phyloP scores from a whole-genome alignment of 495 filamentous ascomycete species.

The Xylaria nigripes region DNA sequence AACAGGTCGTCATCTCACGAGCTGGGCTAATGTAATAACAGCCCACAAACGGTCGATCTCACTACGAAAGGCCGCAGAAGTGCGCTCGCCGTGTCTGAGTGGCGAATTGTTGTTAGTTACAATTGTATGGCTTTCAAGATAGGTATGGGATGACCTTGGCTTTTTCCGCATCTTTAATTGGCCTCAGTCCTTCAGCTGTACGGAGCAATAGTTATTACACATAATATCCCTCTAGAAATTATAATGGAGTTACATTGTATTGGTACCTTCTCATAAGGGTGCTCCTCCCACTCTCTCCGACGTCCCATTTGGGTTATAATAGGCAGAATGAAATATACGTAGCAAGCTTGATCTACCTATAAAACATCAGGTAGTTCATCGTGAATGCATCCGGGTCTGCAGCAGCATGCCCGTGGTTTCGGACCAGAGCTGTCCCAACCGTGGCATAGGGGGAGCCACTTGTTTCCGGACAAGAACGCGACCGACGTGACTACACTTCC shows the following conservation, averaged over 20 bases:
- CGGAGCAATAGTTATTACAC: too few relatives aligned
- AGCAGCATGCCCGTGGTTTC: not conserved
- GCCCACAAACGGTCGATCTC: conserved; percentile 1
- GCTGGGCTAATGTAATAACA: not conserved
- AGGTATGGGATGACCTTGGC: not conserved
- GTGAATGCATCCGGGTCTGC: not conserved
- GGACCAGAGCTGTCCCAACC: not conserved
- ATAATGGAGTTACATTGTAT: too few relatives aligned
- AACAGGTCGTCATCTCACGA: not conserved
- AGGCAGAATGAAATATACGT: too few relatives aligned
- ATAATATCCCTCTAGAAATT: too few relatives aligned
- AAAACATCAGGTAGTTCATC: not conserved
- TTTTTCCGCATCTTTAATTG: not conserved
- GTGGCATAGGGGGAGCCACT: not conserved
- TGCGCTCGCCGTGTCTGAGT: not conserved
- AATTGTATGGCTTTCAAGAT: too few relatives aligned
- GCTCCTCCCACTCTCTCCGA: too few relatives aligned
- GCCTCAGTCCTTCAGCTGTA: too few relatives aligned
- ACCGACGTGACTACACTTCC: not conserved
- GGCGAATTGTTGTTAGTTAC: not conserved
- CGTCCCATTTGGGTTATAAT: too few relatives aligned
- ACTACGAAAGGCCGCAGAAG: not conserved
- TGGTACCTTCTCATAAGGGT: too few relatives aligned
- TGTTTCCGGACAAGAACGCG: not conserved
- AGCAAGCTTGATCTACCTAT: too few relatives aligned